phyloP scores from a whole-genome alignment of 768 basidiomycete genomes.

The Tulasnella sp. region DNA sequence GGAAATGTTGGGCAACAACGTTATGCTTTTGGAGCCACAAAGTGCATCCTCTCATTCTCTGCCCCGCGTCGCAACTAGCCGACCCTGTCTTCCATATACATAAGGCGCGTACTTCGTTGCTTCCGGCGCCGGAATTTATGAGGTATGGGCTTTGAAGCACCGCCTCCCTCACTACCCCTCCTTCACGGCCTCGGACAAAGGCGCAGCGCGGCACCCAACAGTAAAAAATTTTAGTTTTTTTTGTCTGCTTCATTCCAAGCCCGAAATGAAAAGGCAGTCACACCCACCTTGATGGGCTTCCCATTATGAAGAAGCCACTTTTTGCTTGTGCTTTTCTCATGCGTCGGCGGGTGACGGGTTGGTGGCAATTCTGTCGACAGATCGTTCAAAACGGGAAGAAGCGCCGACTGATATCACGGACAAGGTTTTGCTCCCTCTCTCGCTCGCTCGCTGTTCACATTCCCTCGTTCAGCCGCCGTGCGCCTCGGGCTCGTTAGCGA shows the following conservation, averaged over 20 bases:
- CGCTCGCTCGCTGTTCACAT: neutral
- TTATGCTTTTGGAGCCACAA: slow-evolving; percentile 19
- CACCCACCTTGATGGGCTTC: neutral
- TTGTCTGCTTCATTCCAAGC: neutral
- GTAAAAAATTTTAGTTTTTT: neutral
- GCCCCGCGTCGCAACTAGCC: neutral
- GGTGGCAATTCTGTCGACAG: neutral
- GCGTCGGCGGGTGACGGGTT: neutral
- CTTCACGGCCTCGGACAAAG: neutral
- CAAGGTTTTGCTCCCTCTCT: neutral
- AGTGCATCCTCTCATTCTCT: neutral
- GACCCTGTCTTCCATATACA: slow-evolving; percentile 7
- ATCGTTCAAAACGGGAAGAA: slow-evolving; percentile 3
- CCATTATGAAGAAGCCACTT: neutral
- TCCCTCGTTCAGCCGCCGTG: neutral
- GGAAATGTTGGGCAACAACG: neutral
- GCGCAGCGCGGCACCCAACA: neutral
- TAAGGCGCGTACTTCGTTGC: slow-evolving; percentile 7
- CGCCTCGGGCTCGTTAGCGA: neutral
- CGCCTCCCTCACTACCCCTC: neutral
- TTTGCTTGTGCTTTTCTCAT: neutral
- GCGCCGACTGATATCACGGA: neutral
- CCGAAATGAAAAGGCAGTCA: slow-evolving; percentile 14
- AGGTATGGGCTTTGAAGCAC: slow-evolving; percentile 9
- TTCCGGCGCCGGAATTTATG: slow-evolving; percentile 13